Conservation (phyloP, 2,329 filamentous ascomycete genomes). For the Aspergillus latus region DNA sequence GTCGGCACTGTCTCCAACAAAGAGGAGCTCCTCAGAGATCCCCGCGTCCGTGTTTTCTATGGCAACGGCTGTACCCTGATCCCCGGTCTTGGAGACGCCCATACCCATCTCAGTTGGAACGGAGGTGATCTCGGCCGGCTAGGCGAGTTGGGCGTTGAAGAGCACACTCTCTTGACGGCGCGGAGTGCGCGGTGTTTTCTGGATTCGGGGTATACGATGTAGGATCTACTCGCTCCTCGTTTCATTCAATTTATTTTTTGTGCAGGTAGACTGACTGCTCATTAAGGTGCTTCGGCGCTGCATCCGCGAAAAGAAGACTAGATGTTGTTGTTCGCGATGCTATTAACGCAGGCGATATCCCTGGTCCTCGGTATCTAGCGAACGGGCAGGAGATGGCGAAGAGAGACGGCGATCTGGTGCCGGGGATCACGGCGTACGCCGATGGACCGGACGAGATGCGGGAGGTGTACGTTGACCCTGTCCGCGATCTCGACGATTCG, state of each 20-base stretch:
- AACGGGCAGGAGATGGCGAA: constrained; percentile 52
- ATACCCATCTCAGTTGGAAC: constrained; percentile 49
- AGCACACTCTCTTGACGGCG: constrained; percentile 50
- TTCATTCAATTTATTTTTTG: too few species aligned
- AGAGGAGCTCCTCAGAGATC: constrained; percentile 28
- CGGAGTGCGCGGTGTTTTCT: constrained; percentile 47
- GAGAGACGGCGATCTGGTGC: constrained; percentile 47
- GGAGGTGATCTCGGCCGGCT: constrained; percentile 44
- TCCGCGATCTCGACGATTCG: too few species aligned
- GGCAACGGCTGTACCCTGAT: constrained; percentile 50
- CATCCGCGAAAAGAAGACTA: constrained; percentile 48
- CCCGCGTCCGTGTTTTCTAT: constrained; percentile 39
- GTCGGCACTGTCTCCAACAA: constrained; percentile 37
- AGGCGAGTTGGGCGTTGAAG: constrained; percentile 47
- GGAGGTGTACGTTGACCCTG: constrained; percentile 17
- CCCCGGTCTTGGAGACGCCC: constrained; percentile 52
- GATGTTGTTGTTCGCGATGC: constrained; percentile 51
- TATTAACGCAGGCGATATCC: constrained; percentile 51
- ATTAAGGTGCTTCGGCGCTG: constrained; percentile 46
- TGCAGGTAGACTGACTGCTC: too few species aligned
- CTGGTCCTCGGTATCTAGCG: constrained; percentile 50
- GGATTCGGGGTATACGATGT: constrained; percentile 50
- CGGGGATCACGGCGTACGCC: constrained; percentile 45
- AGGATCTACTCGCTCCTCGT: background rate
- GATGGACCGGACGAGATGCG: constrained; percentile 41